Evolutionary conservation across 2,329 filamentous ascomycete genomes (phyloP), one percentile per base, ranked within the genome.

Genomic region (Gaeumannomyces sp.): DNA sequence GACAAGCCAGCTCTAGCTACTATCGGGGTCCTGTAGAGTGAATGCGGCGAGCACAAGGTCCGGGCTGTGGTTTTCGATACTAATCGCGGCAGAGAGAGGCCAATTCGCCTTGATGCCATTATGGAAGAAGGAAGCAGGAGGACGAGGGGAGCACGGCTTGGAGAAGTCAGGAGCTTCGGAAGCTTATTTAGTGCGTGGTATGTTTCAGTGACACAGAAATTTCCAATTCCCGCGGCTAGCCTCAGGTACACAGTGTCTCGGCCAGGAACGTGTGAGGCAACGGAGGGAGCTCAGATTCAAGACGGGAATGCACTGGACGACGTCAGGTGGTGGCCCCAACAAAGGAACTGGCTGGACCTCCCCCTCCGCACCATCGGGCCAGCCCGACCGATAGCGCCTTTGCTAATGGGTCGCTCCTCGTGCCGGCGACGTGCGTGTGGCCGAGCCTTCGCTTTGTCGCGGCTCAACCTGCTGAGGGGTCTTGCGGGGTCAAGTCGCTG

Each of bases 381-480:
- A n/a, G 22, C 7, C 45, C 45, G 22, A n/a, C 45, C 45, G 45
- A 53, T 53, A 53, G 7, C 45, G 45, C 45, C 10, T 25, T 53
- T 25, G n/a, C 45, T 25, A n/a, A 25, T n/a, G 22, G 45, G 45
- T 10, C 11, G 22, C 19, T 53, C 45, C 45, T n/a, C 6, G 7
- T 25, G 45, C 19, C 22, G 22, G 45, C 25, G 45, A 53, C 45
- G n/a, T 53, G 45, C 45, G 7, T 53, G 45, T 50, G 45, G 35
- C 4, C 22, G 45, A 22, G 45, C n/a, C 45, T 60, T 66, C 72
- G 72, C 69, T 72, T 73, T 73, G 64, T 69, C 64, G 65, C 72
- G 72, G 72, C 72, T 73, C 64, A 65, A 65, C 31, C 8, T 38
- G 19, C 25, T 38, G 19, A 61, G 27, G 35, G 60, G 16, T 29